Percentiles rank a stretch among this genome's conserved stretches.
Evolutionary conservation across 768 basidiomycete species (phyloP).

Genomic region (Russula sp.): DNA sequence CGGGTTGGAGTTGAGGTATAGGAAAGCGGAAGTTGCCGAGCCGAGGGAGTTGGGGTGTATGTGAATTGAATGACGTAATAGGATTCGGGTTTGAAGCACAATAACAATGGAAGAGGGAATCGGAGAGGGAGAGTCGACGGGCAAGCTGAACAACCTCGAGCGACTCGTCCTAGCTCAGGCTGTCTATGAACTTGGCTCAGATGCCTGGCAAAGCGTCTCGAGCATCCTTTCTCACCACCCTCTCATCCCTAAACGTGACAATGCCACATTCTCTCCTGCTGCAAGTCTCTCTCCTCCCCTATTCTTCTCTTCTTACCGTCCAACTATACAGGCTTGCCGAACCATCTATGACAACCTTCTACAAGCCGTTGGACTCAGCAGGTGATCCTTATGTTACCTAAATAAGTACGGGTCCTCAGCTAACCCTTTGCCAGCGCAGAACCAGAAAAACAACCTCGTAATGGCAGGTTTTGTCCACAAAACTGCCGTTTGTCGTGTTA

Average conservation of each 20-base stretch:
- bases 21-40: neutral
- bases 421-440: constrained; percentile 12
- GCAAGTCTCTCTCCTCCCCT: constrained; percentile 40
- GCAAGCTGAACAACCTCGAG: constrained; percentile 44
- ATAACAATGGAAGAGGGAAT: no score
- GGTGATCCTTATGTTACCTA: neutral
- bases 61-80: constrained; percentile 12
- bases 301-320: constrained; percentile 11
- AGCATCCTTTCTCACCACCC: constrained; percentile 66
- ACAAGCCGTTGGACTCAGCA: constrained; percentile 2
- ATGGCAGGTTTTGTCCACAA: constrained; percentile 33
- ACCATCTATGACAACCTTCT: constrained; percentile 9
- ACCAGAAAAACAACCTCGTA: constrained; percentile 43
- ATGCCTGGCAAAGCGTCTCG: constrained; percentile 63
- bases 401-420: neutral
- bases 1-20: neutral
- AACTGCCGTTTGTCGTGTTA: neutral
- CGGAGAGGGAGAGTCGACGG: no score
- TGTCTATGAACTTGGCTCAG: constrained; percentile 72
- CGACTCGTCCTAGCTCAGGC: constrained; percentile 81
- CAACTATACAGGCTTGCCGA: constrained; percentile 4
- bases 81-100: neutral
- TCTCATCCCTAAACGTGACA: constrained; percentile 49
- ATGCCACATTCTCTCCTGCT: constrained; percentile 54
- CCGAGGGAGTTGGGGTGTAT: neutral